A percentile compares a stretch with the other conserved stretches of the same genome.
Conservation (phyloP, 805 yeast species). For the Candida sithepensis region DNA sequence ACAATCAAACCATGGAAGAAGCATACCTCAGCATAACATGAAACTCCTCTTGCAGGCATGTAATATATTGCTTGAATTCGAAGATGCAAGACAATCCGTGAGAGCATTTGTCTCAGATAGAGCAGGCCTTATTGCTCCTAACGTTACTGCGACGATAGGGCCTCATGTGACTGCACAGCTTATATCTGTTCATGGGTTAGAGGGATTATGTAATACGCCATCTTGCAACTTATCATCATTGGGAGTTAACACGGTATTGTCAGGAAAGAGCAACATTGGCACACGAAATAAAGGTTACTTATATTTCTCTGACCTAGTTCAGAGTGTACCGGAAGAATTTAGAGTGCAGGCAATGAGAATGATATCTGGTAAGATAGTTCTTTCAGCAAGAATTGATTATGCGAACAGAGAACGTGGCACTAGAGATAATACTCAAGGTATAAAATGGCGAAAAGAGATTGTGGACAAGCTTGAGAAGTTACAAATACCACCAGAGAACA, state of each 20-base stretch:
- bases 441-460: conserved; percentile 57
- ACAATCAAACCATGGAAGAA: conserved; percentile 19
- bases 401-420: conserved; percentile 33
- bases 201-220: conserved; percentile 63
- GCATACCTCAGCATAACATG: conserved; percentile 29
- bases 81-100: conserved; percentile 40
- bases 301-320: conserved; percentile 57
- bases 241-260: conserved; percentile 50
- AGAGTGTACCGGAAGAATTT: conserved; percentile 52
- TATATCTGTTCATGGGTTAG: conserved; percentile 67
- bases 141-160: conserved; percentile 69
- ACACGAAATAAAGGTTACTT: conserved; percentile 67
- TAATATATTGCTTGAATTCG: conserved; percentile 43
- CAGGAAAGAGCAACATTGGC: conserved; percentile 41
- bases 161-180: conserved; percentile 70
- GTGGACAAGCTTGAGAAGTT: conserved; percentile 62
- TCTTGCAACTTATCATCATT: conserved; percentile 80
- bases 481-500: conserved; percentile 70
- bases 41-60: conserved; percentile 42
- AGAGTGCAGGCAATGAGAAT: conserved; percentile 73
- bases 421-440: conserved; percentile 44
- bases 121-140: conserved; percentile 69
- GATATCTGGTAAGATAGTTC: conserved; percentile 69
- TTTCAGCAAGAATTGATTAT: conserved; percentile 79
- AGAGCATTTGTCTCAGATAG: conserved; percentile 53